Conservation (phyloP, 1,284 basidiomycete genomes). For the Ceratobasidium sp. region DNA sequence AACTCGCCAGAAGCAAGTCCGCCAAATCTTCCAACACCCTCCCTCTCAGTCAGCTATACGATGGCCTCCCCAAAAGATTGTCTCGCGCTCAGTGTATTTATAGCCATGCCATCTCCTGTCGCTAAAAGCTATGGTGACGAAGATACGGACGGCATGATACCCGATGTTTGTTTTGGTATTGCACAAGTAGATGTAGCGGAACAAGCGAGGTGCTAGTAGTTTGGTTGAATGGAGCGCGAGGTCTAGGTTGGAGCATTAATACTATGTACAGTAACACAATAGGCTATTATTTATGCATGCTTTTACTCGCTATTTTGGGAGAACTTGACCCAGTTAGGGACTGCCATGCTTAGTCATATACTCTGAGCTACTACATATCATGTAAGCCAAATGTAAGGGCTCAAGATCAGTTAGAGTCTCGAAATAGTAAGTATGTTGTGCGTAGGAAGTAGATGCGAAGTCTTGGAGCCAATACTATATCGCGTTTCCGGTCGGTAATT, state of each 20-base stretch:
- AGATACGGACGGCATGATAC: slow-evolving; percentile 14
- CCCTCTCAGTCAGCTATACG: neutral
- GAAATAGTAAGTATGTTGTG: too few relatives aligned
- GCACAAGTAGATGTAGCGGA: slow-evolving; percentile 14
- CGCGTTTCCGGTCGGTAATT: too few relatives aligned
- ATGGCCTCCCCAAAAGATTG: neutral
- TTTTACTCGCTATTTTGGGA: too few relatives aligned
- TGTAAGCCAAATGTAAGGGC: too few relatives aligned
- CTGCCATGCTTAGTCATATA: too few relatives aligned
- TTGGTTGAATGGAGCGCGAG: neutral
- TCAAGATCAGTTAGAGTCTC: too few relatives aligned
- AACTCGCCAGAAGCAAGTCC: neutral
- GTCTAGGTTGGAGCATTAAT: neutral
- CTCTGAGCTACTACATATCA: too few relatives aligned
- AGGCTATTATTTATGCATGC: too few relatives aligned
- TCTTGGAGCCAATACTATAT: too few relatives aligned
- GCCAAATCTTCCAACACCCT: neutral
- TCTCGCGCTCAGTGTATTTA: slow-evolving; percentile 30
- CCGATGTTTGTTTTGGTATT: slow-evolving; percentile 36
- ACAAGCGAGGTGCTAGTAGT: neutral
- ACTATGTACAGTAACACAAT: neutral
- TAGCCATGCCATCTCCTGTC: slow-evolving; percentile 31
- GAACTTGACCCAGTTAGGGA: too few relatives aligned
- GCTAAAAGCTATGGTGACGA: neutral
- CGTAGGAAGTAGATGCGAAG: too few relatives aligned